Conservation (phyloP, 2,329 filamentous ascomycete genomes). For the Talaromyces sp. region DNA sequence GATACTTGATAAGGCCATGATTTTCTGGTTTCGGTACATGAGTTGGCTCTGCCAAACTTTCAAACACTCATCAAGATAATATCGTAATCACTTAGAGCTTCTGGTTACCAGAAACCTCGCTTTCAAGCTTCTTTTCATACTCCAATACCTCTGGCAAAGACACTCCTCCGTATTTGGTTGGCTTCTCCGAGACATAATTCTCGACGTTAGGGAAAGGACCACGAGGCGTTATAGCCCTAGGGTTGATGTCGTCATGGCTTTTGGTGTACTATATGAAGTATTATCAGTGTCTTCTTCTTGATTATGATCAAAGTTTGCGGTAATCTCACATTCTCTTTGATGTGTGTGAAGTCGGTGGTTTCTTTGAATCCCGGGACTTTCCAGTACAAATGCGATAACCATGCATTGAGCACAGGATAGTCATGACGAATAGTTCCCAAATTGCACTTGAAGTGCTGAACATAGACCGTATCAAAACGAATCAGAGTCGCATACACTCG, state of each 20-base stretch:
- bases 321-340: slow-evolving; percentile 59
- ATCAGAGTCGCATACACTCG: slow-evolving; percentile 57
- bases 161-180: slow-evolving; percentile 46
- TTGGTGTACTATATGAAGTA: slow-evolving; percentile 50
- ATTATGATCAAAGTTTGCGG: not conserved
- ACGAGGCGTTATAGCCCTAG: slow-evolving; percentile 59
- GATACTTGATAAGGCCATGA: too few relatives aligned
- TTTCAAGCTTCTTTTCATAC: slow-evolving; percentile 25
- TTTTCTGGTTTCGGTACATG: too few relatives aligned
- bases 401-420: slow-evolving; percentile 60
- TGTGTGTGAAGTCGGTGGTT: slow-evolving; percentile 64
- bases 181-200: slow-evolving; percentile 49
- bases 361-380: slow-evolving; percentile 53
- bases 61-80: not conserved
- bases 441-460: slow-evolving; percentile 67
- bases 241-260: slow-evolving; percentile 59
- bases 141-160: slow-evolving; percentile 36
- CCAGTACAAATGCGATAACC: slow-evolving; percentile 60
- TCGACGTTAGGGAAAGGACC: slow-evolving; percentile 61
- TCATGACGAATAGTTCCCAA: slow-evolving; percentile 58
- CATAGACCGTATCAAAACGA: slow-evolving; percentile 61
- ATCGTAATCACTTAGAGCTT: not conserved
- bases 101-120: not conserved
- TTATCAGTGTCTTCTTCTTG: not conserved
- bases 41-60: too few relatives aligned